phyloP scores from a whole-genome alignment of 2,329 filamentous ascomycete genomes.

The Neofusicoccum umdonicola region DNA sequence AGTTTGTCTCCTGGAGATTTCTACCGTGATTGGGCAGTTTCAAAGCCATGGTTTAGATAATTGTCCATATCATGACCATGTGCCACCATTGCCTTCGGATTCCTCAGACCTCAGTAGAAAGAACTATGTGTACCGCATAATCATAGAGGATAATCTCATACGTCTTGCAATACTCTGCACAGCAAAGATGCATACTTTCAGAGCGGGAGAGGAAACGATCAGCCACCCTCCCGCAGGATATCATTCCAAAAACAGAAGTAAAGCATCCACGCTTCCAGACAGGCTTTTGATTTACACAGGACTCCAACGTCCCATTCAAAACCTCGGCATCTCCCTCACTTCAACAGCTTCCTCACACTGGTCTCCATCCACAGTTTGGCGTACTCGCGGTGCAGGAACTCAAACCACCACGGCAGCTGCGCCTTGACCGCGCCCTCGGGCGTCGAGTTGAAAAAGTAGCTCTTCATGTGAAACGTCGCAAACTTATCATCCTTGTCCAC shows the following conservation, averaged over 20 bases:
- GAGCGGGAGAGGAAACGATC: too few species aligned
- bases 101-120: too few species aligned
- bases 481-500: conserved; percentile 36
- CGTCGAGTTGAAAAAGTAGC: conserved; percentile 39
- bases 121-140: too few species aligned
- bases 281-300: neutral
- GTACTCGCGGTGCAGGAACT: conserved; percentile 35
- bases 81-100: too few species aligned
- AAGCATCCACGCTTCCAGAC: neutral
- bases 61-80: too few species aligned
- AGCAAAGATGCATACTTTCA: too few species aligned
- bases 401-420: conserved; percentile 31
- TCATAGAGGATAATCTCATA: too few species aligned
- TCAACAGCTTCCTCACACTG: conserved; percentile 37
- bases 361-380: conserved; percentile 44
- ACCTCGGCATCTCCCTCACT: conserved; percentile 18
- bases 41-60: too few species aligned
- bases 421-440: conserved; percentile 30
- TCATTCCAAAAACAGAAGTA: neutral
- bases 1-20: too few species aligned
- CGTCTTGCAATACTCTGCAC: too few species aligned
- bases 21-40: too few species aligned
- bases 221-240: neutral
- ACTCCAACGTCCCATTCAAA: too few species aligned
- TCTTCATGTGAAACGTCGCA: conserved; percentile 41